These are phyloP conservation scores for Beauveria australis DNA, from an alignment of 2,329 filamentous ascomycete species.

Conservation along the genomic window DNA sequence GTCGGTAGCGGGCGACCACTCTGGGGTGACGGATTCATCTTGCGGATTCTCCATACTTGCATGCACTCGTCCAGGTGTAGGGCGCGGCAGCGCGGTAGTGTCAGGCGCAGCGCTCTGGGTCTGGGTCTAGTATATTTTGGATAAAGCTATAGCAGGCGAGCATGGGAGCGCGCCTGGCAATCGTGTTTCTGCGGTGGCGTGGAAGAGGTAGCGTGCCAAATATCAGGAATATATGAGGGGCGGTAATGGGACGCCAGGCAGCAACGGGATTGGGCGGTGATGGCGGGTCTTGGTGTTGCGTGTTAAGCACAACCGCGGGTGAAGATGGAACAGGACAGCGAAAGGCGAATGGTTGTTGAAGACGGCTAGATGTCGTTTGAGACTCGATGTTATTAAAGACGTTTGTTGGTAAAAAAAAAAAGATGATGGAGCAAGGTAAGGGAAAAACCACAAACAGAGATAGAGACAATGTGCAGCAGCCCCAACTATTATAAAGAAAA, in stretches of 20 bases:
- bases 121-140: neutral
- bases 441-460: neutral
- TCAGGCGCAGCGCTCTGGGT: neutral
- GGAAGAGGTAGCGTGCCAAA: neutral
- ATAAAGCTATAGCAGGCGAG: neutral
- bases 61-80: neutral
- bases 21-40: neutral
- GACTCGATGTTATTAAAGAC: no score
- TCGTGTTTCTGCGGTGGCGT: neutral
- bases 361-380: neutral
- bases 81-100: neutral
- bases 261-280: slow-evolving; percentile 6
- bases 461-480: slow-evolving; percentile 5
- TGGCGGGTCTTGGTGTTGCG: slow-evolving; percentile 8
- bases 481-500: slow-evolving; percentile 8
- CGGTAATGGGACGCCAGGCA: neutral
- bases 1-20: neutral
- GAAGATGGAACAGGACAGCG: neutral
- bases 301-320: neutral
- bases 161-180: neutral
- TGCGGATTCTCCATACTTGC: neutral
- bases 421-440: neutral
- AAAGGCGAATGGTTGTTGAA: neutral
- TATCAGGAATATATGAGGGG: neutral
- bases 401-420: neutral